Conservation (phyloP, 352 stramenopile genomes). For the Globisporangium iwayamae region DNA sequence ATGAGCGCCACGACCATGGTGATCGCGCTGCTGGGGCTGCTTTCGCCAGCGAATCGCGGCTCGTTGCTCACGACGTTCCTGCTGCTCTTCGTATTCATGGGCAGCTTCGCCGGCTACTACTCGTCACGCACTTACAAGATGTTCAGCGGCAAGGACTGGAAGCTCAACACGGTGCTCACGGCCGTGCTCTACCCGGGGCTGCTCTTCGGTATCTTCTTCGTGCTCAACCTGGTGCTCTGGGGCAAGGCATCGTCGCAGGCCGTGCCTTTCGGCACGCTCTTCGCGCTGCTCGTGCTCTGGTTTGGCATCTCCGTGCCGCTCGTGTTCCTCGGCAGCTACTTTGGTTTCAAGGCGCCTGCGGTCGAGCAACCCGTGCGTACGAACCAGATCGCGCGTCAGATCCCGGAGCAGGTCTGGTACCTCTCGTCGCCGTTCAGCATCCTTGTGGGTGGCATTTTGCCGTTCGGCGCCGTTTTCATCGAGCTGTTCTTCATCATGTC, state of each 20-base stretch:
- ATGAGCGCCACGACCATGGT: constrained; percentile 95
- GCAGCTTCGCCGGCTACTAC: constrained; percentile 95
- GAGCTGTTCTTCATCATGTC: constrained; percentile 99
- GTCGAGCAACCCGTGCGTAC: constrained; percentile 89
- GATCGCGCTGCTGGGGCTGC: constrained; percentile 92
- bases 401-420: constrained; percentile 96
- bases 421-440: constrained; percentile 92
- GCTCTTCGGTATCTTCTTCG: constrained; percentile 93
- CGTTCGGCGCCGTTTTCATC: constrained; percentile 99
- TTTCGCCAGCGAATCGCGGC: constrained; percentile 96
- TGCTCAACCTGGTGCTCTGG: constrained; percentile 96
- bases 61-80: constrained; percentile 95
- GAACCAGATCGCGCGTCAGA: constrained; percentile 89
- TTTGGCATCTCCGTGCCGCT: constrained; percentile 97
- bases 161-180: constrained; percentile 95
- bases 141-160: constrained; percentile 97
- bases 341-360: constrained; percentile 89
- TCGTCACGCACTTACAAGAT: constrained; percentile 98
- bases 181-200: constrained; percentile 93
- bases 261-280: constrained; percentile 96
- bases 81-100: constrained; percentile 98
- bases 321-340: constrained; percentile 98
- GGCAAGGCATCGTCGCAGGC: constrained; percentile 81
- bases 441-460: constrained; percentile 96
- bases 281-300: constrained; percentile 97